Evolutionary conservation across 2,329 filamentous ascomycete genomes (phyloP).

Genomic region (Thermothelomyces thermophilus): DNA sequence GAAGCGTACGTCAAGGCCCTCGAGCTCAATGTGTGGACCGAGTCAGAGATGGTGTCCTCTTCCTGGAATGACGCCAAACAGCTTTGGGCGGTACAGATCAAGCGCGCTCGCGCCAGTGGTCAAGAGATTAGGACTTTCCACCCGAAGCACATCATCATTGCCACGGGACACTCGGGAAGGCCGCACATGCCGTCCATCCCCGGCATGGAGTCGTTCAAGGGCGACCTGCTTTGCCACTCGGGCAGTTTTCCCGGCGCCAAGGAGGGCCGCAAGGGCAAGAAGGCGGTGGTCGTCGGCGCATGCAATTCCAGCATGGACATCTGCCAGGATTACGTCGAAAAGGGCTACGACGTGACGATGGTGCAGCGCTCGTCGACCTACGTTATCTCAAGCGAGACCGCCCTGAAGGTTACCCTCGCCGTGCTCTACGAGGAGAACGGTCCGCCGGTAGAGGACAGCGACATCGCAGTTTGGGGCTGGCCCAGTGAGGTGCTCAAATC

Average conservation of each 20-base stretch:
- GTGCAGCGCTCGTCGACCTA: slow-evolving; percentile 61
- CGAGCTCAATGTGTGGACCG: slow-evolving; percentile 59
- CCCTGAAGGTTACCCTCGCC: slow-evolving; percentile 47
- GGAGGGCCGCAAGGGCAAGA: slow-evolving; percentile 43
- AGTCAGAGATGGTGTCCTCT: slow-evolving; percentile 39
- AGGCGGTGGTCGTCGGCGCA: slow-evolving; percentile 58
- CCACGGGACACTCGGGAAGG: slow-evolving; percentile 48
- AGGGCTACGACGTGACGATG: slow-evolving; percentile 62
- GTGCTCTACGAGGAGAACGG: slow-evolving; percentile 44
- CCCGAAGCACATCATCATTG: slow-evolving; percentile 47
- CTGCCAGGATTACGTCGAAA: slow-evolving; percentile 59
- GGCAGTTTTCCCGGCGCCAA: slow-evolving; percentile 51
- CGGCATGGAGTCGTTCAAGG: slow-evolving; percentile 48
- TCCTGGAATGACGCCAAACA: slow-evolving; percentile 43
- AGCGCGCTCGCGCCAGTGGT: slow-evolving; percentile 20
- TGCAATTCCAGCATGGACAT: slow-evolving; percentile 67
- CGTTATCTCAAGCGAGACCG: slow-evolving; percentile 51
- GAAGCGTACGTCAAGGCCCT: slow-evolving; percentile 54
- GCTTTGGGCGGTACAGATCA: slow-evolving; percentile 47
- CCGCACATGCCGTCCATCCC: slow-evolving; percentile 29
- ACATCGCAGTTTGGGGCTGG: slow-evolving; percentile 51
- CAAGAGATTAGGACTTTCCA: slow-evolving; percentile 38
- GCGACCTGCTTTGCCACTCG: slow-evolving; percentile 55
- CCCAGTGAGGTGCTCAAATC: slow-evolving; percentile 56
- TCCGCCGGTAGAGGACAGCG: slow-evolving; percentile 59